Evolutionary conservation across 371 early-diverging fungal species (phyloP), one percentile per base, ranked within the genome.

Genomic region (Mucor velutinosus): DNA sequence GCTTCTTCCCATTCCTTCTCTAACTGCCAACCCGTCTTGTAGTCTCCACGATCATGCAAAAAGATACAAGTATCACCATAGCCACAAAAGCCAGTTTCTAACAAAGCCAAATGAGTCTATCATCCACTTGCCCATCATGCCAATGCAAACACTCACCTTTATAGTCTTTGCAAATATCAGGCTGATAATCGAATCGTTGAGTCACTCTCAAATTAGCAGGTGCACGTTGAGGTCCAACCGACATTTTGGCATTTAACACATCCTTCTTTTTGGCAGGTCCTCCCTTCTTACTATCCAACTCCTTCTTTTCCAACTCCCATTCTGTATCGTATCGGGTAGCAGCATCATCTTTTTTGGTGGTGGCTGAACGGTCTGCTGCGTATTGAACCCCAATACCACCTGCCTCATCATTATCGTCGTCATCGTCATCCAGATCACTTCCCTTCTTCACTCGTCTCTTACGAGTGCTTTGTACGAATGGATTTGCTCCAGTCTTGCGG

Each of bases 151-250:
- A 33, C 81, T 45, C 86, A 82, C 92, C 92, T 81, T 97, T 97
- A 81, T 97, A 99, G 84, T 99, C 99, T 81, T 99, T 99, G 86
- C 99, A 99, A 32, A 99, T 85, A 68, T 96, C 97, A n/a, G 96
- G 96, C 75, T 96, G 95, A 80, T 97, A 99, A 80, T 99, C 99
- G 67, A 97, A 93, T 11, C 94, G 87, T 56, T 86, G 87, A 5
- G 94, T 94, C 0, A 96, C 91, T 59, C 98, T 87, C 49, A 97
- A 83, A 73, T 96, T 92, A 15, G 93, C 78, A 17, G 94, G 88
- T 3, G 92, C 96, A 17, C 87, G 76, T 60, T 95, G 89, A 4
- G 99, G 97, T 1, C 99, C 97, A 0, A 93, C 91, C 55, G 92
- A 84, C 76, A 79, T 83, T 60, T 86, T 82, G 2, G 81, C 79